Base-by-base conservation (phyloP, 208 protist genomes). In the Acanthamoeba royreba region DNA sequence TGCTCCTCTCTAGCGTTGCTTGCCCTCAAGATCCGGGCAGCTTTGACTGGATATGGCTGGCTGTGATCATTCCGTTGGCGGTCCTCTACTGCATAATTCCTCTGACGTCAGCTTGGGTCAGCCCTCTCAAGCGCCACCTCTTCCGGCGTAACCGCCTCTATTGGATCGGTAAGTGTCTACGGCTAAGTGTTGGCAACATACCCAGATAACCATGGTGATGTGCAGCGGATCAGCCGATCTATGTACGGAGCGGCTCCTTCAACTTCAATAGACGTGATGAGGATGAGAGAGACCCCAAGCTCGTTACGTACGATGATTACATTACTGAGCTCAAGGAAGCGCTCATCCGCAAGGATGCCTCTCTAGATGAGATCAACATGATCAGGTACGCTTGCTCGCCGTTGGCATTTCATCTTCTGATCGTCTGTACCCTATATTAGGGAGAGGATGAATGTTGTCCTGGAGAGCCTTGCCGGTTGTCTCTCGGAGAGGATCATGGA, bases 261-360 rank as follows among this genome's bases (percentile, higher is more conserved):
- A 4, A 85, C 74, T 85, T 85, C 42, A 17, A 85, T 28, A 38
- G 74, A 9, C 74, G 74, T 0, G 74, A 85, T 13, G 74, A 25
- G 15, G 74, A 85, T 45, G 74, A 85, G 74, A 38, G 74, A 4
- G 43, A 85, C 22, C 74, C 74, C 11, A 85, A 85, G 74, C n/a
- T 85, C 42, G 74, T 85, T 38, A 85, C 74, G 43, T 85, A 85
- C 11, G 74, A 85, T 45, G 74, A 85, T 45, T 85, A 85, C n/a
- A 85, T 85, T 45, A 85, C 74, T 8, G 74, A 85, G 74, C 74
- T 85, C 25, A 85, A 85, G 74, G 74, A 85, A 17, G 74, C 74
- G 11, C 74, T 85, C 74, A 85, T 85, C 43, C 74, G 74, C 42
- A 85, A 85, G 74, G 74, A 85, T 28, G 74, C 74, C 38, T 85